These are phyloP conservation scores for Coniochaeta sp. DNA, from an alignment of 2,329 filamentous ascomycete genomes.

Conservation along the genomic window DNA sequence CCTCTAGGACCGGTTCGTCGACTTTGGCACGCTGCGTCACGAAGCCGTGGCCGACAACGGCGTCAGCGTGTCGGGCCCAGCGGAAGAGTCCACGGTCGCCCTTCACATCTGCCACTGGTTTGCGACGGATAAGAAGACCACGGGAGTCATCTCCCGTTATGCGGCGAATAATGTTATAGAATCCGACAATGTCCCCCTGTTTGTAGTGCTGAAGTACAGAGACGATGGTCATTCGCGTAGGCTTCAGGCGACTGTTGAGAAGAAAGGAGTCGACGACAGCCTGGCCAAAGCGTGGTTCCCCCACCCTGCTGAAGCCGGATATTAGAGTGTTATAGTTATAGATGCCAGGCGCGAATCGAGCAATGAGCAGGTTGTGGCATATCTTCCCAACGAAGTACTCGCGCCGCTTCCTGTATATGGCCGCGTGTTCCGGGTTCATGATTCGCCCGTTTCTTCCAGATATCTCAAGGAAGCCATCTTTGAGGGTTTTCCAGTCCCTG, in stretches of 20 bases:
- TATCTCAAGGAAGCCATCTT: slow-evolving; percentile 6
- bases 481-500: slow-evolving; percentile 12
- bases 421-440: not conserved
- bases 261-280: slow-evolving; percentile 45
- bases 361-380: slow-evolving; percentile 60
- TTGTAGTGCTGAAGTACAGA: slow-evolving; percentile 45
- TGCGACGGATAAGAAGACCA: slow-evolving; percentile 31
- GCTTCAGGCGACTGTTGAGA: slow-evolving; percentile 30
- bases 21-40: slow-evolving; percentile 32
- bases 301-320: slow-evolving; percentile 49
- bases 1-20: slow-evolving; percentile 31
- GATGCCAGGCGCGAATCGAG: slow-evolving; percentile 53
- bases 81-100: slow-evolving; percentile 15
- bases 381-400: slow-evolving; percentile 33
- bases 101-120: slow-evolving; percentile 22
- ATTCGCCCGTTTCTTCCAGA: not conserved
- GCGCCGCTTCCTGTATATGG: slow-evolving; percentile 1
- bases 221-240: slow-evolving; percentile 40
- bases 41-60: slow-evolving; percentile 17
- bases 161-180: slow-evolving; percentile 36
- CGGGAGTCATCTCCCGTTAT: slow-evolving; percentile 34
- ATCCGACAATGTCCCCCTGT: slow-evolving; percentile 28
- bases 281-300: slow-evolving; percentile 41
- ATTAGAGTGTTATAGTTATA: slow-evolving; percentile 67
- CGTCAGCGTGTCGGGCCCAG: slow-evolving; percentile 19